These are phyloP conservation scores for Metarhizium guizhouense DNA, from an alignment of 2,329 filamentous ascomycete genomes.

Conservation along the genomic window DNA sequence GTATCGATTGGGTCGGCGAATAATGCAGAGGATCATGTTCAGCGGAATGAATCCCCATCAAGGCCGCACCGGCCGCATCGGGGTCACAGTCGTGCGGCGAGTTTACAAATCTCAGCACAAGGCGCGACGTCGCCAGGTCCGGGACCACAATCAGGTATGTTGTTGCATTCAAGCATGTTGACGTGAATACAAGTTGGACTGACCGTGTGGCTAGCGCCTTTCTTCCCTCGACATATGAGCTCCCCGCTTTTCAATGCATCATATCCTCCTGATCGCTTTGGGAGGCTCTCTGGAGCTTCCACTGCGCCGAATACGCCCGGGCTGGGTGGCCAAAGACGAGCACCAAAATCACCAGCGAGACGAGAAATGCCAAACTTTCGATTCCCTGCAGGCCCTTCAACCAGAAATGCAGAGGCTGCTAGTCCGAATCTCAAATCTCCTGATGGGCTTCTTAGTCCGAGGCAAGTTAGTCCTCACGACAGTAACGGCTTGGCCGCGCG, in stretches of 20 bases:
- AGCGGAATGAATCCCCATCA: constrained; percentile 30
- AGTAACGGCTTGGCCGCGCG: constrained; percentile 27
- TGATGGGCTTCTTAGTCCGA: constrained; percentile 33
- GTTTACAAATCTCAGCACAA: constrained; percentile 57
- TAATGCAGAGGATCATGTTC: constrained; percentile 36
- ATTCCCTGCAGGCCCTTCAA: constrained; percentile 42
- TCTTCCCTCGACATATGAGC: constrained; percentile 34
- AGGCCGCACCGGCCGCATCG: constrained; percentile 44
- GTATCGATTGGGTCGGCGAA: constrained; percentile 61
- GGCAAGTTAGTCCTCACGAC: constrained; percentile 20
- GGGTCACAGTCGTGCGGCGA: constrained; percentile 70
- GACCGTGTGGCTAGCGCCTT: constrained; percentile 16
- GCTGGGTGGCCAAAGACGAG: constrained; percentile 24
- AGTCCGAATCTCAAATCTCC: constrained; percentile 21
- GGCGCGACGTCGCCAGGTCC: constrained; percentile 34
- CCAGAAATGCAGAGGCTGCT: constrained; percentile 24
- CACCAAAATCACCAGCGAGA: constrained; percentile 21
- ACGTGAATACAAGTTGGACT: background rate
- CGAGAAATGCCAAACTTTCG: constrained; percentile 42
- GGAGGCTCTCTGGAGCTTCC: constrained; percentile 29
- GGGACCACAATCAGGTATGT: constrained; percentile 29
- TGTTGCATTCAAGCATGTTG: background rate
- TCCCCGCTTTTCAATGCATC: constrained; percentile 47
- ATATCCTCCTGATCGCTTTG: constrained; percentile 41
- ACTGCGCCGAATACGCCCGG: constrained; percentile 38